Base-by-base conservation (phyloP, 208 protist genomes). In the Leishmania aethiopica region DNA sequence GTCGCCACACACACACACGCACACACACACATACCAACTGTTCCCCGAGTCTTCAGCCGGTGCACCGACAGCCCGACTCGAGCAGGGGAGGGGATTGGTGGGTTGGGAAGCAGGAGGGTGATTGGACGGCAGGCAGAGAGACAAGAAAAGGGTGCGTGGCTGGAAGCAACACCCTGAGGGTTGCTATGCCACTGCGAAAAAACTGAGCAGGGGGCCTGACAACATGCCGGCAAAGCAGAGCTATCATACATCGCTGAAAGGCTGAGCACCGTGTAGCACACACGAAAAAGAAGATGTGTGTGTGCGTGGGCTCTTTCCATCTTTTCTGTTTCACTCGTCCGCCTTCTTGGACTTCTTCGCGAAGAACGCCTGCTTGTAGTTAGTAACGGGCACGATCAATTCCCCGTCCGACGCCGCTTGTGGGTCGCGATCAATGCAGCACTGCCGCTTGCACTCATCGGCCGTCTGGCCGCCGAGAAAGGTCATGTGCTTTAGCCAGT, bases 401-500 rank as follows among this genome's bases (percentile, higher is more conserved):
- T 35, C 77, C 22, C 5, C 77, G 1, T 45, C 42, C 3, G 28
- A 47, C 19, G 55, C 35, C 42, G 57, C 32, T 47, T 72, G 53
- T 7, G 17, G 45, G 40, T 62, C 49, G 22, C 86, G 70, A 51
- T 88, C 87, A 59, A 86, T 74, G 45, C 35, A 81, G 32, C 86
- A 79, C 47, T 90, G 80, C 71, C 78, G 83, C 62, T 75, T 71
- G 47, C 81, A 87, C 57, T 91, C 88, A 57, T 77, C 75, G 0
- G 47, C 75, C 45, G 90, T 72, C 59, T 86, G 64, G 3, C 73
- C 64, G 8, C 74, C 79, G 47, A 90, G 70, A 67, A 93, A 86
- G 35, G 69, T 80, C 60, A 72, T 55, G 35, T 83, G 47, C 67
- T 92, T 94, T 7, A 95, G 77, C 85, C 86, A 95, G 57, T 84